Percentiles rank a stretch among this genome's conserved stretches.
Conservation (phyloP, 1,284 basidiomycete genomes). For the Omphalotus olearius region DNA sequence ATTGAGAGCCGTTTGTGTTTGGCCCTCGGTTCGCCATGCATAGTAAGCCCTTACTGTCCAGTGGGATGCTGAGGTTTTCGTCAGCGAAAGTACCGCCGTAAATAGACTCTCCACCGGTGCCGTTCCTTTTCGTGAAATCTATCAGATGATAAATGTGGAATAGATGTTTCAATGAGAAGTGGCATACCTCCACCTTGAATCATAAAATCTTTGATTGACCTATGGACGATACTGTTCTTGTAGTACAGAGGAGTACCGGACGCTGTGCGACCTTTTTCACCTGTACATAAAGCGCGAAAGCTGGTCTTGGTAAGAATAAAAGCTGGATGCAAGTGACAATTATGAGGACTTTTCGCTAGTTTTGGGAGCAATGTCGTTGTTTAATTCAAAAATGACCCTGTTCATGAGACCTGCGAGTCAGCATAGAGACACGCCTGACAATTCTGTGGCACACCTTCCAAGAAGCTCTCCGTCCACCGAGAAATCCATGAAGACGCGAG, state of each 20-base stretch:
- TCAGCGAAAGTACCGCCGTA: constrained; percentile 74
- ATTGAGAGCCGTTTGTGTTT: constrained; percentile 78
- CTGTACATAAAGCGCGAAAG: constrained; percentile 87
- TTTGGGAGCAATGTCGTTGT: constrained; percentile 70
- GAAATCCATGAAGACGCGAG: constrained; percentile 71
- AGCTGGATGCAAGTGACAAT: background rate
- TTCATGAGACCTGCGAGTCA: background rate
- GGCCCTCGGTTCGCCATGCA: constrained; percentile 85
- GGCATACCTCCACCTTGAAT: constrained; percentile 73
- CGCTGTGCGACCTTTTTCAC: constrained; percentile 73
- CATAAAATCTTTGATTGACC: constrained; percentile 86
- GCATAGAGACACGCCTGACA: constrained; percentile 5
- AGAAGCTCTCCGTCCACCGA: constrained; percentile 44
- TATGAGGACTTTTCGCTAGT: constrained; percentile 70
- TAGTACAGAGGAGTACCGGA: constrained; percentile 75
- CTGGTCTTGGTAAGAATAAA: constrained; percentile 32
- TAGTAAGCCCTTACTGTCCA: constrained; percentile 70
- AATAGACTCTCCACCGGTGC: constrained; percentile 81
- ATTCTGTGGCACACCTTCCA: constrained; percentile 48
- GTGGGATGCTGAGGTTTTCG: constrained; percentile 64
- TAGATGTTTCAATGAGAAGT: background rate
- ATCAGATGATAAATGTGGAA: constrained; percentile 8
- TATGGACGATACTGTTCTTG: constrained; percentile 76
- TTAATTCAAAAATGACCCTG: constrained; percentile 82
- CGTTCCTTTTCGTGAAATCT: constrained; percentile 78